Evolutionary conservation across 2,329 filamentous ascomycete species (phyloP).

Genomic region (Davidsoniella virescens): DNA sequence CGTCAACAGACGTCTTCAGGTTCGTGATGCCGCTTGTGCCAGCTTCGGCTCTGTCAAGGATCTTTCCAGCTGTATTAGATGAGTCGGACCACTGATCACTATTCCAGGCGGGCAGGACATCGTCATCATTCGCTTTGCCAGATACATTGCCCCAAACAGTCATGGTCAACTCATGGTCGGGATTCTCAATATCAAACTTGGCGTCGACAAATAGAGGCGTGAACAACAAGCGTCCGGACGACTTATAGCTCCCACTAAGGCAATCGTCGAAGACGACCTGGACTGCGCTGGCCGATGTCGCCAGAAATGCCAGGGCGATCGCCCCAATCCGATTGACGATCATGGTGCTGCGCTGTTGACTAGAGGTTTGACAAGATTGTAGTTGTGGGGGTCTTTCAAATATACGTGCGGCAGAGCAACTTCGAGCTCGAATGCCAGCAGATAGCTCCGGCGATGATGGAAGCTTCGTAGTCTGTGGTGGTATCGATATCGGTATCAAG

Average conservation of each 20-base stretch:
- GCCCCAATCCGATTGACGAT: slow-evolving; percentile 17
- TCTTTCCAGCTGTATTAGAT: slow-evolving; percentile 55
- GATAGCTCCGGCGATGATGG: too few relatives aligned
- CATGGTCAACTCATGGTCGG: slow-evolving; percentile 51
- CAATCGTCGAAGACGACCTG: slow-evolving; percentile 75
- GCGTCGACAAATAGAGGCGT: slow-evolving; percentile 60
- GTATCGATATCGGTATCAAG: background rate
- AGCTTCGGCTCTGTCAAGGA: slow-evolving; percentile 43
- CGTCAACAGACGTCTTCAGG: slow-evolving; percentile 51
- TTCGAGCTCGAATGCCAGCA: too few relatives aligned
- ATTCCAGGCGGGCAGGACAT: slow-evolving; percentile 41
- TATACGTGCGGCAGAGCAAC: too few relatives aligned
- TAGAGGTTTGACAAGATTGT: too few relatives aligned
- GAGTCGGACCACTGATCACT: slow-evolving; percentile 46
- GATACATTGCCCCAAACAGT: slow-evolving; percentile 86
- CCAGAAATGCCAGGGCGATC: slow-evolving; percentile 19
- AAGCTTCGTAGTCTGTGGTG: background rate
- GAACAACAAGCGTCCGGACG: slow-evolving; percentile 58
- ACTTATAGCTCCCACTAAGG: slow-evolving; percentile 43
- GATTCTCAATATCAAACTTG: slow-evolving; percentile 45
- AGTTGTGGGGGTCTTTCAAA: too few relatives aligned
- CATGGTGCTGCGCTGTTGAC: slow-evolving; percentile 14
- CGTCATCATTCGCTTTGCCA: slow-evolving; percentile 40
- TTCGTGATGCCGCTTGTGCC: slow-evolving; percentile 43
- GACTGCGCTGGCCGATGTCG: slow-evolving; percentile 39